Base-by-base conservation (phyloP, 768 basidiomycete species). In the Rhodocollybia butyracea region DNA sequence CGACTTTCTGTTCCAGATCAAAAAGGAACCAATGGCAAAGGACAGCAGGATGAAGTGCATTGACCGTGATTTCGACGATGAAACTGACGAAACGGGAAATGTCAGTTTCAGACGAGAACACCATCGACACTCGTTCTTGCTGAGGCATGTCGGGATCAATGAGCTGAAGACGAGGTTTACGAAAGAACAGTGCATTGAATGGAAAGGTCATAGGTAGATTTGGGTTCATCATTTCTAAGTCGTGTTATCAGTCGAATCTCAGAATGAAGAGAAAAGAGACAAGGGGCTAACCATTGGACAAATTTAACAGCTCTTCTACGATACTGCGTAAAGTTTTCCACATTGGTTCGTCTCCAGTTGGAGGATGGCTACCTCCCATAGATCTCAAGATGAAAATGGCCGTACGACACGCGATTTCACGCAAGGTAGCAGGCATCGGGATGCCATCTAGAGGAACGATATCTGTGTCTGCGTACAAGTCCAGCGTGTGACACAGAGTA, bases 381-480 rank as follows among this genome's bases (percentile, higher is more conserved):
- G 69, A 73, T 24, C 76, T 77, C 21, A 86, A 59, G 32, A 88
- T 63, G 26, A 70, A 68, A 5, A 76, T 69, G 22, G 79, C 66
- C 17, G 77, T 75, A 27, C 70, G 61, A 19, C 76, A 68, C 3
- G 80, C 74, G 57, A 73, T 78, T 31, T 74, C 69, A 62, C 76
- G 81, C 59, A 91, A 66, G 2, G 70, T 67, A 3, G 63, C 64
- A 0, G 89, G 86, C 12, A 75, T 71, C 26, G 73, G 68, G 41
- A 77, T 64, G 15, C 65, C 76, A 21, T 72, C 73, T 46, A 75
- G 67, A 22, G 58, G 61, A n/a, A 67, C 59, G 21, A 72, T 70
- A 40, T 73, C 70, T n/a, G 70, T 72, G 48, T 81, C 80, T 31
- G 76, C 64, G 84, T 88, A 90, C 30, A 76, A 66, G 57, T 86